phyloP scores from a whole-genome alignment of 73 alveolate genomes.

The Breviolum minutum region DNA sequence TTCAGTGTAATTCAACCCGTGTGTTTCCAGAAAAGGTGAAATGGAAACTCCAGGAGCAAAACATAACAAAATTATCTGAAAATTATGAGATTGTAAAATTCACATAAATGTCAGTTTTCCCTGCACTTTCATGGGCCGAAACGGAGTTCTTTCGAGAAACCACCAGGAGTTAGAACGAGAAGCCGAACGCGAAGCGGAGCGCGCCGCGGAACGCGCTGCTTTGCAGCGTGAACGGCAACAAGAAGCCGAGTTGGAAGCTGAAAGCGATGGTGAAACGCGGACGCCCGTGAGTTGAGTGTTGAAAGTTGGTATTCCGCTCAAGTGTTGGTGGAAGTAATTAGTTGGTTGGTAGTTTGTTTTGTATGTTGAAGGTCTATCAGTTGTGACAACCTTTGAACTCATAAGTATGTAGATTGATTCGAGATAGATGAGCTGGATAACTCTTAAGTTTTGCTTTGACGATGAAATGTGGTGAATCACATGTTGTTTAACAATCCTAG shows the following conservation, averaged over 20 bases:
- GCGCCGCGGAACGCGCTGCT: neutral
- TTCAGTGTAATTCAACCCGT: too few species aligned
- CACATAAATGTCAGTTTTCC: too few species aligned
- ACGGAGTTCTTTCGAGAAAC: neutral
- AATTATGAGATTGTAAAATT: too few species aligned
- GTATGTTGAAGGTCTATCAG: neutral
- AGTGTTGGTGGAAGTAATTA: neutral
- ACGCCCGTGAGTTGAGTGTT: neutral
- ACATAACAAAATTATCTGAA: too few species aligned
- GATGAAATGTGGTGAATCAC: too few species aligned
- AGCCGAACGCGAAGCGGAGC: constrained; percentile 69
- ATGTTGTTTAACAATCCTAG: too few species aligned
- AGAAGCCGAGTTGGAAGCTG: constrained; percentile 52
- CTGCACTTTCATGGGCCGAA: too few species aligned
- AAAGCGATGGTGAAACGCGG: constrained; percentile 23
- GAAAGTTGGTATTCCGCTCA: neutral
- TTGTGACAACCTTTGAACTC: neutral
- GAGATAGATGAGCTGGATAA: neutral
- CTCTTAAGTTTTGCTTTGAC: neutral
- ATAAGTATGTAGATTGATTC: neutral
- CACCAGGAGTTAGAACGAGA: constrained; percentile 47
- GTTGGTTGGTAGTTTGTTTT: neutral
- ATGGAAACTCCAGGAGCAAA: too few species aligned
- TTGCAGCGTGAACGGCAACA: constrained; percentile 43
- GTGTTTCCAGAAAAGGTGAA: too few species aligned